These are phyloP conservation scores for Venturia aucupariae DNA, from an alignment of 2,329 filamentous ascomycete species.

Conservation along the genomic window DNA sequence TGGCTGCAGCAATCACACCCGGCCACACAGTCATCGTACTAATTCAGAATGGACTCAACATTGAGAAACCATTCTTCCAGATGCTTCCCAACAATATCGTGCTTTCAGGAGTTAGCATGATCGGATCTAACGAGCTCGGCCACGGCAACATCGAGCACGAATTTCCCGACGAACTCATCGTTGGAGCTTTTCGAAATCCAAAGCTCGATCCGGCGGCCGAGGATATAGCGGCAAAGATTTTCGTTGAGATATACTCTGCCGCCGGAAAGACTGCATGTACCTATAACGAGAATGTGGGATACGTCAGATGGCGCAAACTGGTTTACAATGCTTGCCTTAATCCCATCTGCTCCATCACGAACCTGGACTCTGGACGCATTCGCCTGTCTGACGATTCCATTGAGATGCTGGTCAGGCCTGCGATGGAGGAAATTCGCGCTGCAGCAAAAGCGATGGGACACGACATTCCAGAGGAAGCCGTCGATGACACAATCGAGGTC, in stretches of 20 bases:
- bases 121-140: slow-evolving; percentile 40
- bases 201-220: slow-evolving; percentile 21
- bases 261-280: slow-evolving; percentile 36
- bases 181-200: slow-evolving; percentile 42
- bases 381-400: slow-evolving; percentile 37
- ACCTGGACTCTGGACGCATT: slow-evolving; percentile 43
- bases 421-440: slow-evolving; percentile 45
- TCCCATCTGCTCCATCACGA: slow-evolving; percentile 42
- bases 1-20: slow-evolving; percentile 32
- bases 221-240: slow-evolving; percentile 30
- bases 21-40: slow-evolving; percentile 47
- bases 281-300: slow-evolving; percentile 35
- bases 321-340: slow-evolving; percentile 45
- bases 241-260: slow-evolving; percentile 40
- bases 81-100: slow-evolving; percentile 44
- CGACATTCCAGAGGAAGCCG: slow-evolving; percentile 34
- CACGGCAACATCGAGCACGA: slow-evolving; percentile 45
- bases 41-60: slow-evolving; percentile 53
- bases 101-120: slow-evolving; percentile 46
- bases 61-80: slow-evolving; percentile 45
- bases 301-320: slow-evolving; percentile 42
- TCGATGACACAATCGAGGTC: slow-evolving; percentile 37
- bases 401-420: slow-evolving; percentile 41
- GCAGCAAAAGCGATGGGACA: slow-evolving; percentile 38
- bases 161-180: slow-evolving; percentile 40